A percentile compares a stretch with the other conserved stretches of the same genome.
Conservation (phyloP, 345 rosid species). For the Capsella bursapastoris region DNA sequence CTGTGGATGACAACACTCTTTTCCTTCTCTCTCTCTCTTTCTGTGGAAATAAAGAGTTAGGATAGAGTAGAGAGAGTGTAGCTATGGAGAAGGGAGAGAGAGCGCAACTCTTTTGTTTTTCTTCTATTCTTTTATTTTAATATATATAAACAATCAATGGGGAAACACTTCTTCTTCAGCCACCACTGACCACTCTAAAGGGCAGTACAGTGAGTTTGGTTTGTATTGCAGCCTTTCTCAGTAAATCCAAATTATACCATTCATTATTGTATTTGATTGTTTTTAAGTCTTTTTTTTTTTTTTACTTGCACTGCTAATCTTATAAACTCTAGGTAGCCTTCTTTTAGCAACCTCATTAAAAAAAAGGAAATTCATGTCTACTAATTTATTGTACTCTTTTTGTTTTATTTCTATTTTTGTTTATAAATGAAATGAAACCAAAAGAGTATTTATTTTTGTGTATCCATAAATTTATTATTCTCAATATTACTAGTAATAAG, state of each 20-base stretch:
- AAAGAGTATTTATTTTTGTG: not conserved
- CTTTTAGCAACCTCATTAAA: too few species aligned
- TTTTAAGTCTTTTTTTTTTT: too few species aligned
- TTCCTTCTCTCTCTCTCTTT: constrained; percentile 3
- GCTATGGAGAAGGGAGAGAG: not conserved
- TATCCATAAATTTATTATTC: too few species aligned
- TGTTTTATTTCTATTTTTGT: not conserved
- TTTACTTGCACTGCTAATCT: constrained; percentile 4
- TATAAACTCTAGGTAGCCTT: not conserved
- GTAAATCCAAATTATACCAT: constrained; percentile 6
- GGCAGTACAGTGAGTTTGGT: constrained; percentile 29
- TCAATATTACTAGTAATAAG: too few species aligned
- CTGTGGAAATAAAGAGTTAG: constrained; percentile 26
- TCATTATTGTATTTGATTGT: constrained; percentile 18
- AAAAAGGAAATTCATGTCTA: not conserved
- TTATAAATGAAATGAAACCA: not conserved
- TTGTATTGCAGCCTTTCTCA: constrained; percentile 19
- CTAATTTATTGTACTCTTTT: not conserved
- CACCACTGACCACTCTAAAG: constrained; percentile 21
- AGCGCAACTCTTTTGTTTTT: not conserved
- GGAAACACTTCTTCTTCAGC: constrained; percentile 14
- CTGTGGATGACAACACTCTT: constrained; percentile 29
- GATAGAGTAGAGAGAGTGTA: constrained; percentile 18
- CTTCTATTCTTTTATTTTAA: not conserved
- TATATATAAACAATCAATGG: not conserved